Evolutionary conservation across 305 asterid genomes (phyloP).

Genomic region (Fraxinus platypoda): DNA sequence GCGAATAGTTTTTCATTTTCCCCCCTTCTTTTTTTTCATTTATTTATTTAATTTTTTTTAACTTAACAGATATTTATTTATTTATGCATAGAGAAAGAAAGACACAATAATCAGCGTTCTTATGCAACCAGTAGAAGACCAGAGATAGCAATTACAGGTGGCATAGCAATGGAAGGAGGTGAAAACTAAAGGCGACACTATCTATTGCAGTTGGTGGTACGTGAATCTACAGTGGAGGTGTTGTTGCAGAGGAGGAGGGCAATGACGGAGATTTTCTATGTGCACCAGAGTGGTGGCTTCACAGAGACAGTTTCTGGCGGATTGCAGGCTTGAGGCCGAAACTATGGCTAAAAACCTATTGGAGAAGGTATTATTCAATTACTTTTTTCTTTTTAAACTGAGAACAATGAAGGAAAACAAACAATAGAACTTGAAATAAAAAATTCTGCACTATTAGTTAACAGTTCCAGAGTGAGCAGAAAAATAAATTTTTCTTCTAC

Average conservation of each 20-base stretch:
- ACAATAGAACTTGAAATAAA: no score
- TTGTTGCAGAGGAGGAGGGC: not conserved
- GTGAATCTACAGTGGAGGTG: not conserved
- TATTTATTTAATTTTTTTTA: no score
- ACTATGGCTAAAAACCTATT: no score
- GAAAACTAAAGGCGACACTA: not conserved
- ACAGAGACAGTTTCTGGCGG: not conserved
- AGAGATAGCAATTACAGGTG: not conserved
- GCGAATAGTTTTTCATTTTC: not conserved
- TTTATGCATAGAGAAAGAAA: not conserved
- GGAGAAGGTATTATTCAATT: no score
- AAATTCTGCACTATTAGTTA: no score
- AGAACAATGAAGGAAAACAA: no score
- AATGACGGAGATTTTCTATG: not conserved
- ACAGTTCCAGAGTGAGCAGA: no score
- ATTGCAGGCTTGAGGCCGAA: no score
- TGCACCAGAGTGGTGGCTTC: not conserved
- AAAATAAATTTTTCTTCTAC: no score
- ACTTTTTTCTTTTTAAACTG: no score
- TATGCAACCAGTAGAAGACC: not conserved
- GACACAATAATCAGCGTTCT: not conserved
- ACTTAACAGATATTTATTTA: no score
- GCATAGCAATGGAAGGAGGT: not conserved
- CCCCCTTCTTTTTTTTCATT: not conserved
- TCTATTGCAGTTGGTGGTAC: not conserved